Conservation (phyloP, 208 protist species). For the Crithidia bombi region DNA sequence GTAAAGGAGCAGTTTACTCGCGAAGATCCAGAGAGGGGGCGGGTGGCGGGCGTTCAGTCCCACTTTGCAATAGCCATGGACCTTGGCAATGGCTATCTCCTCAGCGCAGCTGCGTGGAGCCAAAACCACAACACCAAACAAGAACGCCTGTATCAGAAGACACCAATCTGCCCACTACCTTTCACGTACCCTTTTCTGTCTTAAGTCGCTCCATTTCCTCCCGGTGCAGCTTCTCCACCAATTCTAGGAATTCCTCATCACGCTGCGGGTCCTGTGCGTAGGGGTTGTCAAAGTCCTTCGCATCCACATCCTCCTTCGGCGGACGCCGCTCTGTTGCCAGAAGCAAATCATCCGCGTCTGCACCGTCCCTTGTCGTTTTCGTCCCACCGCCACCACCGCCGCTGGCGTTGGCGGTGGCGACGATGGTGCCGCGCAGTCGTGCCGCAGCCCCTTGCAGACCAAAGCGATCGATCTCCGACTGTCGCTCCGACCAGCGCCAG, state of each 20-base stretch:
- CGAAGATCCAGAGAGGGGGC: too few relatives aligned
- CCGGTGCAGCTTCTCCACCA: constrained; percentile 57
- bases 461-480: constrained; percentile 80
- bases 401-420: background rate
- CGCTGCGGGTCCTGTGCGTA: constrained; percentile 71
- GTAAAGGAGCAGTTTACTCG: too few relatives aligned
- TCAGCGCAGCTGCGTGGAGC: too few relatives aligned
- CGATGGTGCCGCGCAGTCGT: constrained; percentile 35
- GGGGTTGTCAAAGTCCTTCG: constrained; percentile 48
- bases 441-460: constrained; percentile 43
- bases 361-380: constrained; percentile 5
- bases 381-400: background rate
- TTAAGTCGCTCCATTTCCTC: constrained; percentile 61
- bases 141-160: background rate
- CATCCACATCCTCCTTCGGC: constrained; percentile 22
- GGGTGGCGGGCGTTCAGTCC: too few relatives aligned
- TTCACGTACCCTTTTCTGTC: constrained; percentile 26
- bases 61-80: too few relatives aligned
- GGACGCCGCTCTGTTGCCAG: constrained; percentile 10
- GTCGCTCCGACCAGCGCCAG: constrained; percentile 84
- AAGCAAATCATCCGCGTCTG: constrained; percentile 15
- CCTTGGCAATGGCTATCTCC: too few relatives aligned
- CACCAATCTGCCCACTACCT: too few relatives aligned
- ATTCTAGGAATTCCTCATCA: constrained; percentile 72
- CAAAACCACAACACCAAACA: background rate